These are phyloP conservation scores for Vitis labrusca DNA, from an alignment of 164 flowering plant species.

Conservation along the genomic window DNA sequence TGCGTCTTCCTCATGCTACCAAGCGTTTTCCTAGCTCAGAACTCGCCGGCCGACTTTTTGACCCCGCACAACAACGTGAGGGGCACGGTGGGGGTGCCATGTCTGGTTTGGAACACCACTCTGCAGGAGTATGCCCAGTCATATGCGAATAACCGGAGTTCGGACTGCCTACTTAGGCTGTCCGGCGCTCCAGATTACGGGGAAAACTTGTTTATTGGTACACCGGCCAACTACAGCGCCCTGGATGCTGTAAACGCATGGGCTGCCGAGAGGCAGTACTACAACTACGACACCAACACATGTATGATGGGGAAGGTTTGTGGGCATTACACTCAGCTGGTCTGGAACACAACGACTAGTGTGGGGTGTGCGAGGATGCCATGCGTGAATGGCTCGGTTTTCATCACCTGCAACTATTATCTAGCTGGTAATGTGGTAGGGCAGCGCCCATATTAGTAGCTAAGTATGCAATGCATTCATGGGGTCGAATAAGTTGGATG, in stretches of 20 bases:
- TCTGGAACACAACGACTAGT: slow-evolving; percentile 9
- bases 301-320: slow-evolving; percentile 4
- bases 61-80: slow-evolving; percentile 12
- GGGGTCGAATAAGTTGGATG: too few species aligned
- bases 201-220: slow-evolving; percentile 19
- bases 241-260: neutral
- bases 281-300: neutral
- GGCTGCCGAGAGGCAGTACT: slow-evolving; percentile 8
- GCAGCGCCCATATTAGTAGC: neutral
- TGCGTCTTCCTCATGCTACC: too few species aligned
- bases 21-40: too few species aligned
- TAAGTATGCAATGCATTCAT: too few species aligned
- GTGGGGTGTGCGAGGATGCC: slow-evolving; percentile 17
- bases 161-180: slow-evolving; percentile 12
- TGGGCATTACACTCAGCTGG: slow-evolving; percentile 22
- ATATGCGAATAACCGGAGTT: slow-evolving; percentile 7
- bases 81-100: slow-evolving; percentile 1
- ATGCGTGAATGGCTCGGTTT: slow-evolving; percentile 5
- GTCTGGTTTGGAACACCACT: slow-evolving; percentile 5
- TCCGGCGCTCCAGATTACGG: slow-evolving; percentile 10
- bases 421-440: slow-evolving; percentile 1
- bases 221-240: neutral
- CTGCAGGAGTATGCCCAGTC: slow-evolving; percentile 8
- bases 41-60: too few species aligned
- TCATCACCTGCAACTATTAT: slow-evolving; percentile 6